Conservation (phyloP, 345 rosid genomes). For the Lumnitzera littorea region DNA sequence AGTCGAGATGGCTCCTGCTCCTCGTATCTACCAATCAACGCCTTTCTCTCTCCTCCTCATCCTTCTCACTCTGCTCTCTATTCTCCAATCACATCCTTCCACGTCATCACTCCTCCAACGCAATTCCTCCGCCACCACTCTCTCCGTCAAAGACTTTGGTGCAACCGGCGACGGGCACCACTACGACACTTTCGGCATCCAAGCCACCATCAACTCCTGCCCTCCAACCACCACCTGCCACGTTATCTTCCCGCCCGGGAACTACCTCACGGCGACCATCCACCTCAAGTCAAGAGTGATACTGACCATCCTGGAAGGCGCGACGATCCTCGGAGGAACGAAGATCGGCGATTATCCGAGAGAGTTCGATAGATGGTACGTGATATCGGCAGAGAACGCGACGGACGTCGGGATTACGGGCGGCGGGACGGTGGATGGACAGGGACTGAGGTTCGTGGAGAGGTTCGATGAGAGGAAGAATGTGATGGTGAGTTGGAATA, state of each 20-base stretch:
- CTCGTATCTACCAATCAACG: not conserved
- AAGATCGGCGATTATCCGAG: slow-evolving; percentile 54
- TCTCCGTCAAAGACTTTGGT: slow-evolving; percentile 66
- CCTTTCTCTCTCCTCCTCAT: not conserved
- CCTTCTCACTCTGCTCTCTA: slow-evolving; percentile 1
- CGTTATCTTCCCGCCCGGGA: slow-evolving; percentile 68
- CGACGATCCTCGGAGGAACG: slow-evolving; percentile 65
- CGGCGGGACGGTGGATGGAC: slow-evolving; percentile 82
- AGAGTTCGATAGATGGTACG: slow-evolving; percentile 60
- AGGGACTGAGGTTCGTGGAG: slow-evolving; percentile 64
- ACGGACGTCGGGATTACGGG: slow-evolving; percentile 83
- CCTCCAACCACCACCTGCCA: slow-evolving; percentile 34
- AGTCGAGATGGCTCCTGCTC: not conserved
- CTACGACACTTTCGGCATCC: slow-evolving; percentile 76
- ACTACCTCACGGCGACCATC: slow-evolving; percentile 71
- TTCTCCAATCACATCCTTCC: slow-evolving; percentile 25
- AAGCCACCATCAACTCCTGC: slow-evolving; percentile 67
- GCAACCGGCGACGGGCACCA: slow-evolving; percentile 68
- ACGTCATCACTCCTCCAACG: slow-evolving; percentile 21
- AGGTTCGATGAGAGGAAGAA: slow-evolving; percentile 60
- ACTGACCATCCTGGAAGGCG: slow-evolving; percentile 53
- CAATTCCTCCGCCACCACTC: slow-evolving; percentile 9
- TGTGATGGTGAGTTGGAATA: slow-evolving; percentile 95
- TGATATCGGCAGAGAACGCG: slow-evolving; percentile 68
- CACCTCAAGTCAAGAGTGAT: slow-evolving; percentile 54